Evolutionary conservation across 345 rosid genomes (phyloP).

Genomic region (Geranium brycei): DNA sequence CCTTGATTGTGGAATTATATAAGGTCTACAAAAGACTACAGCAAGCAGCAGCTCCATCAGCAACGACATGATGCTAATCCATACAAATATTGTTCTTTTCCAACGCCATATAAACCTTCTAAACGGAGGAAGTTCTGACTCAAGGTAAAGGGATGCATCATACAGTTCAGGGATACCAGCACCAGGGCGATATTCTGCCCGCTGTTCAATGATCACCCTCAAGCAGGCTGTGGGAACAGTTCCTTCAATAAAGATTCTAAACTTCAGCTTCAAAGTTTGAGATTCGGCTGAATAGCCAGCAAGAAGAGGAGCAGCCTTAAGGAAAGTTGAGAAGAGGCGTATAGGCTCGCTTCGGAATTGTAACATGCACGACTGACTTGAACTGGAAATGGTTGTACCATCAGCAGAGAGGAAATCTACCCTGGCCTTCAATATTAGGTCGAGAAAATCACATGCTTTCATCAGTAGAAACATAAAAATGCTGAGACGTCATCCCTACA

Average conservation of each 20-base stretch:
- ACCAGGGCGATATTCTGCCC: slow-evolving; percentile 51
- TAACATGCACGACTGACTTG: slow-evolving; percentile 49
- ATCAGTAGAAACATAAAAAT: too few species aligned
- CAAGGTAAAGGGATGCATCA: slow-evolving; percentile 43
- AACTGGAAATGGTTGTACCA: too few species aligned
- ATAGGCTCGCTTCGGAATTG: slow-evolving; percentile 65
- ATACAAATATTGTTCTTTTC: slow-evolving; percentile 56
- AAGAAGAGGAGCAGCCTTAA: slow-evolving; percentile 55
- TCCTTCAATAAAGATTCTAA: slow-evolving; percentile 46
- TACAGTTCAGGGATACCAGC: slow-evolving; percentile 79
- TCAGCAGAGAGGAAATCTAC: too few species aligned
- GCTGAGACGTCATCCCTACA: too few species aligned
- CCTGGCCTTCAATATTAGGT: too few species aligned
- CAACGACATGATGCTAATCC: slow-evolving; percentile 38
- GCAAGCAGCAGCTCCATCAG: slow-evolving; percentile 26
- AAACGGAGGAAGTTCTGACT: slow-evolving; percentile 44
- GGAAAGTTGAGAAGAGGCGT: slow-evolving; percentile 44
- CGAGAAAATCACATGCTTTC: too few species aligned
- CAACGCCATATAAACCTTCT: slow-evolving; percentile 62
- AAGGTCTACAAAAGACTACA: slow-evolving; percentile 42
- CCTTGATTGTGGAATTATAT: slow-evolving; percentile 44
- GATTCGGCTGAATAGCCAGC: slow-evolving; percentile 67
- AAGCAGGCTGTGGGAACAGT: slow-evolving; percentile 51
- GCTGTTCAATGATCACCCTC: slow-evolving; percentile 47
- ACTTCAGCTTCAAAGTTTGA: slow-evolving; percentile 48